Evolutionary conservation across 2,329 filamentous ascomycete genomes (phyloP).

Genomic region (Fusarium sterilihyphosum): DNA sequence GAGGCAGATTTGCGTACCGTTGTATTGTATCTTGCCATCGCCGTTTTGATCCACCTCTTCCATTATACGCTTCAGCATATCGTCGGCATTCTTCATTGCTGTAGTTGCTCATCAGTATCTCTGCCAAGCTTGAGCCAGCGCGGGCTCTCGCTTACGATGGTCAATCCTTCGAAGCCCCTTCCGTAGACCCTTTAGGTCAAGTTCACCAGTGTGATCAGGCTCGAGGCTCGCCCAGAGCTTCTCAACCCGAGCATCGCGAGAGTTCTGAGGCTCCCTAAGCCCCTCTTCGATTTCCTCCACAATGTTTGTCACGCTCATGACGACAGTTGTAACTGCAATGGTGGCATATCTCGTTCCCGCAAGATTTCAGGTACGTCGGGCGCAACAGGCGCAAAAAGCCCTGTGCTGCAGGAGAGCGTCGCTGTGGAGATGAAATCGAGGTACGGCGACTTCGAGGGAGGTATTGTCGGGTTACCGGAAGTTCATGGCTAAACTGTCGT

Average conservation of each 20-base stretch:
- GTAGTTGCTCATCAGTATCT: slow-evolving; percentile 41
- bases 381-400: slow-evolving; percentile 23
- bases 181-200: slow-evolving; percentile 86
- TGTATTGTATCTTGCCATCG: slow-evolving; percentile 90
- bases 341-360: slow-evolving; percentile 49
- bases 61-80: slow-evolving; percentile 83
- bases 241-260: slow-evolving; percentile 83
- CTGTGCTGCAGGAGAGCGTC: slow-evolving; percentile 14
- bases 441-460: slow-evolving; percentile 1
- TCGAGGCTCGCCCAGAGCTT: slow-evolving; percentile 87
- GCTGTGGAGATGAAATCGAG: slow-evolving; percentile 7
- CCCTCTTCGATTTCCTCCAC: slow-evolving; percentile 67
- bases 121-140: slow-evolving; percentile 5
- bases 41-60: slow-evolving; percentile 84
- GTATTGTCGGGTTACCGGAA: slow-evolving; percentile 30
- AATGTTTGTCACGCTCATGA: slow-evolving; percentile 58
- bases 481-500: slow-evolving; percentile 35
- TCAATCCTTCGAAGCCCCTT: slow-evolving; percentile 88
- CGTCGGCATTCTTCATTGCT: slow-evolving; percentile 90
- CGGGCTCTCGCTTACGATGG: slow-evolving; percentile 72
- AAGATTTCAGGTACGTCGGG: slow-evolving; percentile 22
- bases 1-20: slow-evolving; percentile 67
- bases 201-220: slow-evolving; percentile 76
- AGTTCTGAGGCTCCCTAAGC: slow-evolving; percentile 79
- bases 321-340: slow-evolving; percentile 33